A percentile compares a stretch with the other conserved stretches of the same genome.
These are phyloP conservation scores for Leersia perrieri DNA, from an alignment of 176 grass and related monocot genomes.

Conservation along the genomic window DNA sequence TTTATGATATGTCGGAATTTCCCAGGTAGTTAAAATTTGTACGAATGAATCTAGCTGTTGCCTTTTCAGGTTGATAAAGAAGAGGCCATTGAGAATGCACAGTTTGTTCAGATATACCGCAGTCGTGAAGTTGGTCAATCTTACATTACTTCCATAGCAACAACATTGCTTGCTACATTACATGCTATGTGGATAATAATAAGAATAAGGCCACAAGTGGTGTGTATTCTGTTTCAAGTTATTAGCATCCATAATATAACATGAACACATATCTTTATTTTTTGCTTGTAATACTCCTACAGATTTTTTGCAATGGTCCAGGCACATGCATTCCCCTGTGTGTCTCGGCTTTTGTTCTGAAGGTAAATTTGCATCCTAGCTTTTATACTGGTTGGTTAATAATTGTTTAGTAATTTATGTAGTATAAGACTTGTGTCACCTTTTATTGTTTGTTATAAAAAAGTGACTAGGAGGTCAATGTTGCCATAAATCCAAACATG, in stretches of 20 bases:
- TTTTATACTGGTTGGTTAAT: slow-evolving; percentile 1
- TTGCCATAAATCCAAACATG: background rate
- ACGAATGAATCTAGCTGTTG: background rate
- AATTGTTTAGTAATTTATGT: slow-evolving; percentile 10
- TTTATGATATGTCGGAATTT: background rate
- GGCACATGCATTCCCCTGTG: slow-evolving; percentile 89
- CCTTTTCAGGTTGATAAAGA: slow-evolving; percentile 41
- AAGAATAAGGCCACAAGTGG: slow-evolving; percentile 90
- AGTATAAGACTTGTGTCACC: background rate
- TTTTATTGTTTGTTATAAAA: background rate
- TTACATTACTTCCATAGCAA: slow-evolving; percentile 78
- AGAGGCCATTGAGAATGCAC: slow-evolving; percentile 31
- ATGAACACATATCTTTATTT: slow-evolving; percentile 24
- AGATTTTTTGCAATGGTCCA: slow-evolving; percentile 98
- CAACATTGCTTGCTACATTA: slow-evolving; percentile 67
- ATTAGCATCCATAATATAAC: background rate
- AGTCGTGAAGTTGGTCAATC: slow-evolving; percentile 98
- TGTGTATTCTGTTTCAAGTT: slow-evolving; percentile 33
- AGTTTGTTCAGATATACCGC: slow-evolving; percentile 88
- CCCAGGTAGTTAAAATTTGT: background rate
- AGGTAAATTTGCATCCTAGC: slow-evolving; percentile 42
- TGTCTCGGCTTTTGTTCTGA: slow-evolving; percentile 68
- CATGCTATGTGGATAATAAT: slow-evolving; percentile 85
- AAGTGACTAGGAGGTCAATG: background rate
- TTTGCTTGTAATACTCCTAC: slow-evolving; percentile 29